Base-by-base conservation (phyloP, 345 rosid species). In the Limnanthes douglasii region DNA sequence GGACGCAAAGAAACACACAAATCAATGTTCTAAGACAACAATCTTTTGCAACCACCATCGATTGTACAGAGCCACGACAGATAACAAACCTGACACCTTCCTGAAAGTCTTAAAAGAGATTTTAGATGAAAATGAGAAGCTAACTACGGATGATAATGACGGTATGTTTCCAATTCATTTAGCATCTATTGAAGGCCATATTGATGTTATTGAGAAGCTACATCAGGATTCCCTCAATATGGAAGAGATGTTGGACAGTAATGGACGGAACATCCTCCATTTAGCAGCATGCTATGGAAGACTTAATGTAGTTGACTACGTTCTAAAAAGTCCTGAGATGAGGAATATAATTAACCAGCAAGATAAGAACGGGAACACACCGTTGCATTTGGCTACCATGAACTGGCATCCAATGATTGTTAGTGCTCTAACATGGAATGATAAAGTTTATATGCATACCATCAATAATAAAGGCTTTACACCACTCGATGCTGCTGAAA, bases 161-260 rank as follows among this genome's bases (percentile, higher is more conserved):
- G 53, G 53, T 37, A 25, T 38, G 19, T 39, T 21, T 12, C 53
- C 53, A n/a, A 48, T 48, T 6, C 53, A 48, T 37, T 29, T 43
- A 15, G 53, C 53, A 0, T 48, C 37, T 23, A 4, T 3, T 26
- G 8, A 29, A 12, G 40, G 53, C 6, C 8, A 27, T 5, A 34
- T 48, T 5, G 38, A 48, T 11, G 31, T 36, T 12, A 48, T 48
- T n/a, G 7, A 37, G 23, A 29, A 31, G 21, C 21, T 29, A 27
- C 39, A 35, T 22, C 53, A 28, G 14, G 37, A 48, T 3, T 21
- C 43, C 9, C 31, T 37, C 21, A 11, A 26, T 26, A 3, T 11
- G n/a, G n/a, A 26, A 11, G 53, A 48, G 31, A 35, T 48, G 42
- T 11, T 38, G n/a, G 38, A 48, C 45, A 29, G 31, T 19, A 12